Evolutionary conservation across 768 basidiomycete species (phyloP).

Genomic region (Mrakia blollopis): DNA sequence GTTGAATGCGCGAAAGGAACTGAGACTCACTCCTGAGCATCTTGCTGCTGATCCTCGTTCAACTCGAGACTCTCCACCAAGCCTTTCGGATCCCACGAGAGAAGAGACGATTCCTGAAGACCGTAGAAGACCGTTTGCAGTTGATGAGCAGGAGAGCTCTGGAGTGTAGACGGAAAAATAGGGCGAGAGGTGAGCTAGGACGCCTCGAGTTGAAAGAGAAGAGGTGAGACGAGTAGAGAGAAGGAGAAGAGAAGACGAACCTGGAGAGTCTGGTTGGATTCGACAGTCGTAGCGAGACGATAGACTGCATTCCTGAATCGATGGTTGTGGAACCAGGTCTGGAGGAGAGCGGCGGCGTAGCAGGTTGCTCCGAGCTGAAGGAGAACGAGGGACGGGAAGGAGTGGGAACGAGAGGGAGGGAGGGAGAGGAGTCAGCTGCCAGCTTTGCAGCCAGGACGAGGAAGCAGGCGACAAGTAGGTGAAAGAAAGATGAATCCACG

Average conservation of each 20-base stretch:
- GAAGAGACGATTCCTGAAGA: slow-evolving; percentile 65
- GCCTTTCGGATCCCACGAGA: slow-evolving; percentile 73
- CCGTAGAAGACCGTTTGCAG: slow-evolving; percentile 62
- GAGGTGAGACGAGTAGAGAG: slow-evolving; percentile 60
- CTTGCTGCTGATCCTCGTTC: slow-evolving; percentile 81
- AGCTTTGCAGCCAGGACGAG: slow-evolving; percentile 41
- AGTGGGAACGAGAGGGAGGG: background rate
- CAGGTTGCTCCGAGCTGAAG: slow-evolving; percentile 89
- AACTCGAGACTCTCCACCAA: slow-evolving; percentile 80
- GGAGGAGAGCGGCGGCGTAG: slow-evolving; percentile 55
- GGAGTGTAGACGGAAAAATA: background rate
- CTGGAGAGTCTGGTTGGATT: slow-evolving; percentile 49
- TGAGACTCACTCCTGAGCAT: slow-evolving; percentile 79
- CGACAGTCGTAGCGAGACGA: slow-evolving; percentile 59
- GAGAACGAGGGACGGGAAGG: slow-evolving; percentile 15
- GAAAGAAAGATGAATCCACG: background rate
- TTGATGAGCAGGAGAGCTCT: slow-evolving; percentile 45
- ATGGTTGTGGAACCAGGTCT: slow-evolving; percentile 90
- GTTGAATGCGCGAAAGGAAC: background rate
- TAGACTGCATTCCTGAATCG: slow-evolving; percentile 80
- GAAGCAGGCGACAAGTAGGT: background rate
- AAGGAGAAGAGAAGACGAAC: slow-evolving; percentile 41
- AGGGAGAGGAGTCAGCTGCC: background rate
- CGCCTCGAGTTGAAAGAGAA: slow-evolving; percentile 60
- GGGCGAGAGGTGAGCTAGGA: slow-evolving; percentile 36